A percentile compares a stretch with the other conserved stretches of the same genome.
These are phyloP conservation scores for Elasticomyces elasticus DNA, from an alignment of 495 filamentous ascomycete genomes.

Conservation along the genomic window DNA sequence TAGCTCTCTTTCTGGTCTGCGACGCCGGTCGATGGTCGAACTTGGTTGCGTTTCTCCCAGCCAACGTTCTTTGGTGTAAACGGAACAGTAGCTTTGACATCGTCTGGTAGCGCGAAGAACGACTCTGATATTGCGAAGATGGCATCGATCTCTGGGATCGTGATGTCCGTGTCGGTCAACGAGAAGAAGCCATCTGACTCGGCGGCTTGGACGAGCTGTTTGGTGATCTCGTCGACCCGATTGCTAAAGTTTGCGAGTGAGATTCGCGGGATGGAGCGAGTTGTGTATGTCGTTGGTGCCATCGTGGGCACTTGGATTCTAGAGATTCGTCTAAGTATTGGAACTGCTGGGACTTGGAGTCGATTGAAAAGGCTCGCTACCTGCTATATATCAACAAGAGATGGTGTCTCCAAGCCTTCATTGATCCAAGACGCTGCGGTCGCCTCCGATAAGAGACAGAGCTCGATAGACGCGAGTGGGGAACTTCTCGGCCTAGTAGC, in stretches of 20 bases:
- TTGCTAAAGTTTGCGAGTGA: slow-evolving; percentile 45
- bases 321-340: not conserved
- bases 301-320: not conserved
- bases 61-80: slow-evolving; percentile 48
- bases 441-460: not conserved
- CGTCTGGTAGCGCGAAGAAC: slow-evolving; percentile 49
- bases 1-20: slow-evolving; percentile 55
- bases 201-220: slow-evolving; percentile 45
- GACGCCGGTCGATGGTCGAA: slow-evolving; percentile 50
- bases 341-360: not conserved
- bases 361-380: not conserved
- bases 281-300: not conserved
- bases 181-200: slow-evolving; percentile 57
- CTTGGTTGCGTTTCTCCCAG: slow-evolving; percentile 53
- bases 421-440: not conserved
- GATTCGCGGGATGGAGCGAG: slow-evolving; percentile 45
- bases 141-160: slow-evolving; percentile 38
- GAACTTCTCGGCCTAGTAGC: slow-evolving; percentile 50
- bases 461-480: slow-evolving; percentile 1
- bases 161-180: slow-evolving; percentile 47
- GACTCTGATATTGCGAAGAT: slow-evolving; percentile 43
- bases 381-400: not conserved
- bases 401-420: too few relatives aligned
- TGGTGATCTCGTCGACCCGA: slow-evolving; percentile 45
- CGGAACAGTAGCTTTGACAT: slow-evolving; percentile 43